A percentile compares a stretch with the other conserved stretches of the same genome.
phyloP scores from a whole-genome alignment of 108 stramenopile genomes.

The Cylindrotheca closterium region DNA sequence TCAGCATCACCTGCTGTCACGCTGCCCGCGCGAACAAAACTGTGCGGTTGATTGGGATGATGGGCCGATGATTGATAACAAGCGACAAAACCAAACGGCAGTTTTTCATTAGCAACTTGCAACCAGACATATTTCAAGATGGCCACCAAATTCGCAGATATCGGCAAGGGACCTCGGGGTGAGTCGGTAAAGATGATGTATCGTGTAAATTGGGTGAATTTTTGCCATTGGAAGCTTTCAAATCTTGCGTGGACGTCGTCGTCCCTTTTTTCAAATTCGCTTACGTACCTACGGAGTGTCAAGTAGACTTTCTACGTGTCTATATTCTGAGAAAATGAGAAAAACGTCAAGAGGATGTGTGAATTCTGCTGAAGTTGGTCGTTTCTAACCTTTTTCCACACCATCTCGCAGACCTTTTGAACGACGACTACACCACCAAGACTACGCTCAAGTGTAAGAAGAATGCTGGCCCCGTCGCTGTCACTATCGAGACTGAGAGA shows the following conservation, averaged over 20 bases:
- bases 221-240: background rate
- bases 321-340: no score
- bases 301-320: background rate
- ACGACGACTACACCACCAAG: constrained; percentile 84
- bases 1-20: no score
- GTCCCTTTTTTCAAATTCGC: background rate
- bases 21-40: no score
- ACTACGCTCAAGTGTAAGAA: constrained; percentile 87
- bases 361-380: no score
- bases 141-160: constrained; percentile 85
- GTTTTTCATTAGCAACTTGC: no score
- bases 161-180: constrained; percentile 79
- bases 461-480: constrained; percentile 81
- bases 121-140: no score
- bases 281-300: background rate
- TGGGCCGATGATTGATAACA: no score
- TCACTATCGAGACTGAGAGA: constrained; percentile 86
- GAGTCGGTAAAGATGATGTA: constrained; percentile 16
- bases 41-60: no score
- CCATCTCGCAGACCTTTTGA: constrained; percentile 83
- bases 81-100: no score
- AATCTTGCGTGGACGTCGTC: background rate
- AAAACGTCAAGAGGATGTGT: no score
- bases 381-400: no score
- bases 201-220: background rate